Conservation (phyloP, 192 early-diverging fungal genomes). For the Anaeromyces robustus region DNA sequence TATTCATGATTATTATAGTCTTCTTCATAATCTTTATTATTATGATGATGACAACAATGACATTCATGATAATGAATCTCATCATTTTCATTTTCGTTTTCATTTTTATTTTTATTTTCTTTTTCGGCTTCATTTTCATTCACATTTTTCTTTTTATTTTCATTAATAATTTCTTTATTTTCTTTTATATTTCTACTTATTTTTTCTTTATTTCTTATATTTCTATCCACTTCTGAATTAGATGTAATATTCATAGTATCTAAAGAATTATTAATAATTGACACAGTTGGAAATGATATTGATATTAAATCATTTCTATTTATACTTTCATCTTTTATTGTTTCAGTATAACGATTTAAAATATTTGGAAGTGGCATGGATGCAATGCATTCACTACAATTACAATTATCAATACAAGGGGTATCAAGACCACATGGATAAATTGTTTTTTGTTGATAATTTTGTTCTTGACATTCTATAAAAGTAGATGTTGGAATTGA, state of each 20-base stretch:
- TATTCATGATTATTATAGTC: background rate
- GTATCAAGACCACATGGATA: background rate
- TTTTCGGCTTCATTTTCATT: too few species aligned
- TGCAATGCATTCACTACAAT: background rate
- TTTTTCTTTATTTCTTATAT: too few species aligned
- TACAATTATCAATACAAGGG: background rate
- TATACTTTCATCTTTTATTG: background rate
- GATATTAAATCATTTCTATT: background rate
- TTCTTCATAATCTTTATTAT: too few species aligned
- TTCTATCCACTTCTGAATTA: too few species aligned
- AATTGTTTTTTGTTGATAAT: background rate
- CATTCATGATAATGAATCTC: too few species aligned
- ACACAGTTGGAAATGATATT: background rate
- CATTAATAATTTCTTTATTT: too few species aligned
- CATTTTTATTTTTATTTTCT: too few species aligned
- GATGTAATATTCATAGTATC: background rate
- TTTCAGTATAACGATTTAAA: background rate
- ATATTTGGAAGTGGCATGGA: background rate
- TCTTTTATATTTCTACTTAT: too few species aligned
- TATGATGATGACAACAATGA: background rate
- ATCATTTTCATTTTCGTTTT: too few species aligned
- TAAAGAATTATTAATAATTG: background rate
- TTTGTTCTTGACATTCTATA: background rate
- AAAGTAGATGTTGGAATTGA: background rate
- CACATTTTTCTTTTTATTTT: too few species aligned